A percentile compares a stretch with the other conserved stretches of the same genome.
Evolutionary conservation across 257 asterid genomes (phyloP).

Genomic region (Thymus quinquecostatus): DNA sequence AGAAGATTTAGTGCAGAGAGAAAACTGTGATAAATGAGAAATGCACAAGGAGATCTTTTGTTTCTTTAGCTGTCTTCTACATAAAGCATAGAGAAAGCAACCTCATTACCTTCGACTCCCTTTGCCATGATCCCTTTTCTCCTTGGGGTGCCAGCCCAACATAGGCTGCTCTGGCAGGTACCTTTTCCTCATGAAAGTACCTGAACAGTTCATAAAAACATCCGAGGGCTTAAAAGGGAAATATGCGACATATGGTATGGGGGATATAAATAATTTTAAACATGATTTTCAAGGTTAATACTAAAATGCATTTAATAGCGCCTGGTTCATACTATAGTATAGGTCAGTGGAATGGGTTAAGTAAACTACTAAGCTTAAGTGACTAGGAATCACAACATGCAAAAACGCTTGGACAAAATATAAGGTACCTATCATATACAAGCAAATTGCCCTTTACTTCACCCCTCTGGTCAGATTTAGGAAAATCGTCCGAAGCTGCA

Average conservation of each 20-base stretch:
- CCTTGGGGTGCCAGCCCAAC: conserved; percentile 76
- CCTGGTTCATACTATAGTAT: conserved; percentile 3
- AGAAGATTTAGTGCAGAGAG: conserved; percentile 1
- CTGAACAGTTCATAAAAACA: conserved; percentile 33
- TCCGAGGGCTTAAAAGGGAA: neutral
- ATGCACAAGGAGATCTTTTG: neutral
- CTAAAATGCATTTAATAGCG: neutral
- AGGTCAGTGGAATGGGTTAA: neutral
- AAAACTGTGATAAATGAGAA: conserved; percentile 4
- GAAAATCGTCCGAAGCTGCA: conserved; percentile 61
- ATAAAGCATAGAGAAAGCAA: neutral
- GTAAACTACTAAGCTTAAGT: conserved; percentile 9
- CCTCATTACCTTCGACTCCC: conserved; percentile 61
- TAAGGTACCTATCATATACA: conserved; percentile 54
- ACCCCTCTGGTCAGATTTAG: conserved; percentile 60
- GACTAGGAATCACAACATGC: neutral
- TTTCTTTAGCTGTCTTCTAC: neutral
- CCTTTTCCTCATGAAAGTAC: conserved; percentile 36
- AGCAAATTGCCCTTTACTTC: conserved; percentile 55
- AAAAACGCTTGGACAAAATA: conserved; percentile 2
- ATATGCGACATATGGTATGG: neutral
- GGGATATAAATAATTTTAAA: neutral
- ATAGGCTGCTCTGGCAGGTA: conserved; percentile 55
- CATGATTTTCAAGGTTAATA: conserved; percentile 15
- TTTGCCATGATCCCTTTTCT: conserved; percentile 73